A percentile compares a stretch with the other conserved stretches of the same genome.
phyloP scores from a whole-genome alignment of 768 basidiomycete genomes.

The Suillus cothurnatus region DNA sequence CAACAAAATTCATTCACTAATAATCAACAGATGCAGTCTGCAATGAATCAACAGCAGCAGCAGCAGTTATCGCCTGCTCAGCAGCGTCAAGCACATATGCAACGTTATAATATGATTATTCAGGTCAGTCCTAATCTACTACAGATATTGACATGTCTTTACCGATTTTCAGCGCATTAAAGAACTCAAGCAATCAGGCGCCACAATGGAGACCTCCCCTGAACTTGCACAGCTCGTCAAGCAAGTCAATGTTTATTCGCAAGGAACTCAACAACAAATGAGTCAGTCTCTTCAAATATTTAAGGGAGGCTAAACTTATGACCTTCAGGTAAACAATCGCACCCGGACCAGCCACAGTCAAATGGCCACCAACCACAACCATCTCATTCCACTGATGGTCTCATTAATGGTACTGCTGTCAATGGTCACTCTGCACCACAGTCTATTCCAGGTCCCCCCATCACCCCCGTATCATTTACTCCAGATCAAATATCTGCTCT shows the following conservation, averaged over 20 bases:
- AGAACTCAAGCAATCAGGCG: slow-evolving; percentile 44
- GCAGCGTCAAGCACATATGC: background rate
- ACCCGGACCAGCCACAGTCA: slow-evolving; percentile 12
- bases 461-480: slow-evolving; percentile 79
- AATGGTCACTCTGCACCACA: slow-evolving; percentile 54
- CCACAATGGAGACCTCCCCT: slow-evolving; percentile 44
- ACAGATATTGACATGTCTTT: background rate
- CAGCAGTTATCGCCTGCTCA: slow-evolving; percentile 4
- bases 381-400: slow-evolving; percentile 16
- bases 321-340: slow-evolving; percentile 27
- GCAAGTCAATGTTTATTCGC: slow-evolving; percentile 37
- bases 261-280: slow-evolving; percentile 32
- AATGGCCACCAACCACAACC: slow-evolving; percentile 30
- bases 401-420: background rate
- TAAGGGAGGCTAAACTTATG: background rate
- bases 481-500: slow-evolving; percentile 72
- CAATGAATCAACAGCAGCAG: background rate
- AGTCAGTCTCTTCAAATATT: slow-evolving; percentile 28
- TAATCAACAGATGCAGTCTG: slow-evolving; percentile 15
- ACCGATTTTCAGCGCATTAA: slow-evolving; percentile 42
- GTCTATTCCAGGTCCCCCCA: slow-evolving; percentile 42
- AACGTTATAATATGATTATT: background rate
- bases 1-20: slow-evolving; percentile 17
- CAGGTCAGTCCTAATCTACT: background rate
- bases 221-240: slow-evolving; percentile 46